A percentile compares a stretch with the other conserved stretches of the same genome.
phyloP scores from a whole-genome alignment of 495 filamentous ascomycete genomes.

The Baudoinia panamericana region DNA sequence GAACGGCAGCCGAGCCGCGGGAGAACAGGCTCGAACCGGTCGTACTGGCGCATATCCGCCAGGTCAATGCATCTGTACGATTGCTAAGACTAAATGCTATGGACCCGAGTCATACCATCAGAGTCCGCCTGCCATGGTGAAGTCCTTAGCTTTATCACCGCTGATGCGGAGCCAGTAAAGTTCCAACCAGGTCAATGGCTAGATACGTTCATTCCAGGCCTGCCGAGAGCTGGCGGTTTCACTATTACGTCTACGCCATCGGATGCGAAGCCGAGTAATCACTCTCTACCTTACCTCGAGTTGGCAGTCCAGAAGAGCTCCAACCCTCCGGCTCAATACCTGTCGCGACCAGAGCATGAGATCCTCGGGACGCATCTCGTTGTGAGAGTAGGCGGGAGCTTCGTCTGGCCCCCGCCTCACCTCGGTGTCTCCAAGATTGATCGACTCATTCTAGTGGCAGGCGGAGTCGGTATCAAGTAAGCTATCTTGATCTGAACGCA shows the following conservation, averaged over 20 bases:
- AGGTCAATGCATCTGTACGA: constrained; percentile 19
- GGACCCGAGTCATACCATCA: constrained; percentile 16
- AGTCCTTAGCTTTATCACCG: constrained; percentile 33
- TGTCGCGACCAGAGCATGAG: constrained; percentile 44
- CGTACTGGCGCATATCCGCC: constrained; percentile 14
- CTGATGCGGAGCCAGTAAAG: constrained; percentile 49
- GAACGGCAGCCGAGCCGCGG: constrained; percentile 20
- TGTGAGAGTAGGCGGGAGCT: constrained; percentile 67
- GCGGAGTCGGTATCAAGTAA: constrained; percentile 74
- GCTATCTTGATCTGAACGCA: constrained; percentile 23
- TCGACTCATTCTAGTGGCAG: constrained; percentile 60
- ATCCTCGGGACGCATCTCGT: constrained; percentile 46
- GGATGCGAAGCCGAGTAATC: constrained; percentile 21
- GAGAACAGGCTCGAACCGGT: constrained; percentile 20
- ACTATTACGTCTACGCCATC: constrained; percentile 67
- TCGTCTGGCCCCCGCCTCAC: constrained; percentile 55
- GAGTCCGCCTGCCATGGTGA: constrained; percentile 8
- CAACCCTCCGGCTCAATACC: constrained; percentile 62
- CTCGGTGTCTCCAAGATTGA: constrained; percentile 32
- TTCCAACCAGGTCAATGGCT: constrained; percentile 88
- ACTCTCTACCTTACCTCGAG: constrained; percentile 44
- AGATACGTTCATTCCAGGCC: constrained; percentile 58
- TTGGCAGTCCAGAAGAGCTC: constrained; percentile 56
- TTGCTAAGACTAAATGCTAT: constrained; percentile 17
- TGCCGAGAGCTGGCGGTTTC: constrained; percentile 64